Conservation (phyloP, 2,329 filamentous ascomycete species). For the Trichoderma harzianum region DNA sequence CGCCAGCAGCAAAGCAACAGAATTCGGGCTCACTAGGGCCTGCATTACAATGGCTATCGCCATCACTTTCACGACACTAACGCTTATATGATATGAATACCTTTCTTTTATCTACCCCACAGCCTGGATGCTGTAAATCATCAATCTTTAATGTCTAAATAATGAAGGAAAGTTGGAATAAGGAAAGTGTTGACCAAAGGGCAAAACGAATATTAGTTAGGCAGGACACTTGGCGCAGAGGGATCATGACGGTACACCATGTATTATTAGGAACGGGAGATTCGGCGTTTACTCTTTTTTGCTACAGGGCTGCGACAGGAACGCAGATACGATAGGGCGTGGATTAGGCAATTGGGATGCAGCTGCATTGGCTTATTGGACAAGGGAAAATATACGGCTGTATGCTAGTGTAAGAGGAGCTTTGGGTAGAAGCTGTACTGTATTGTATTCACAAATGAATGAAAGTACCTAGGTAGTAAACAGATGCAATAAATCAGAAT, state of each 20-base stretch:
- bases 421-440: neutral
- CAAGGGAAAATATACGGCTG: neutral
- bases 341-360: neutral
- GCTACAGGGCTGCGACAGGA: neutral
- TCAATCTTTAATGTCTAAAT: constrained; percentile 1
- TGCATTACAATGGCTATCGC: neutral
- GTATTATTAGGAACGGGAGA: neutral
- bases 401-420: neutral
- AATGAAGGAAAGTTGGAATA: neutral
- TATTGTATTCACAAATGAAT: neutral
- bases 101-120: neutral
- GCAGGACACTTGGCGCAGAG: too few species aligned
- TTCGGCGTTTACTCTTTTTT: neutral
- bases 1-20: neutral
- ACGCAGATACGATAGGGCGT: neutral
- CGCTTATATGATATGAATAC: neutral
- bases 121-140: neutral
- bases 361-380: neutral
- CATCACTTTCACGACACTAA: neutral
- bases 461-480: neutral
- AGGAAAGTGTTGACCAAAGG: neutral
- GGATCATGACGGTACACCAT: neutral
- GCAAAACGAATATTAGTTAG: neutral
- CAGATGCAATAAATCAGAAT: neutral
- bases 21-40: neutral